These are phyloP conservation scores for Lentinula edodes DNA, from an alignment of 768 basidiomycete species.

Conservation along the genomic window DNA sequence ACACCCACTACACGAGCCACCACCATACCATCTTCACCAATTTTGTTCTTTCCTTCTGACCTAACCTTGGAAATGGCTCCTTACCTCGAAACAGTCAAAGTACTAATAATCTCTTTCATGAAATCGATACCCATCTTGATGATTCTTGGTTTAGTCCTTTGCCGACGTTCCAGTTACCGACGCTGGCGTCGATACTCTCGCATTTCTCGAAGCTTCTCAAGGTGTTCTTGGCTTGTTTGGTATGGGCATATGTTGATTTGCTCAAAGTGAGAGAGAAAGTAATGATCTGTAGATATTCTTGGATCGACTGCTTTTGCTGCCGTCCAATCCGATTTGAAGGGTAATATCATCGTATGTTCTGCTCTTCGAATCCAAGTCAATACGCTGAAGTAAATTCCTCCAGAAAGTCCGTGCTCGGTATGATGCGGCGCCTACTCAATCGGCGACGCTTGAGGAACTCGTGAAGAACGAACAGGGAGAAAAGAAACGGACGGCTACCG, in stretches of 20 bases:
- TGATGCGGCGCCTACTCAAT: constrained; percentile 55
- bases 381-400: not conserved
- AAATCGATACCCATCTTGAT: not conserved
- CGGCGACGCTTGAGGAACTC: constrained; percentile 77
- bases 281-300: constrained; percentile 58
- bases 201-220: constrained; percentile 83
- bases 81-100: constrained; percentile 69
- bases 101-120: constrained; percentile 18
- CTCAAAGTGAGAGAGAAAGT: not conserved
- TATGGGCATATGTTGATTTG: constrained; percentile 21
- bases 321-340: constrained; percentile 83
- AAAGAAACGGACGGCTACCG: constrained; percentile 85
- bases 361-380: not conserved
- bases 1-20: not conserved
- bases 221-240: constrained; percentile 91
- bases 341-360: constrained; percentile 78
- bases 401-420: constrained; percentile 91
- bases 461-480: constrained; percentile 79
- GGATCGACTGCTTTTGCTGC: constrained; percentile 78
- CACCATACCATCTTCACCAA: constrained; percentile 6
- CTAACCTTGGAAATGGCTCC: constrained; percentile 52
- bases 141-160: constrained; percentile 67
- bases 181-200: constrained; percentile 80
- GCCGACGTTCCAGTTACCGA: constrained; percentile 84
- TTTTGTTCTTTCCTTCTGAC: not conserved